phyloP scores from a whole-genome alignment of 2,329 filamentous ascomycete species.

The Fusarium sp. region DNA sequence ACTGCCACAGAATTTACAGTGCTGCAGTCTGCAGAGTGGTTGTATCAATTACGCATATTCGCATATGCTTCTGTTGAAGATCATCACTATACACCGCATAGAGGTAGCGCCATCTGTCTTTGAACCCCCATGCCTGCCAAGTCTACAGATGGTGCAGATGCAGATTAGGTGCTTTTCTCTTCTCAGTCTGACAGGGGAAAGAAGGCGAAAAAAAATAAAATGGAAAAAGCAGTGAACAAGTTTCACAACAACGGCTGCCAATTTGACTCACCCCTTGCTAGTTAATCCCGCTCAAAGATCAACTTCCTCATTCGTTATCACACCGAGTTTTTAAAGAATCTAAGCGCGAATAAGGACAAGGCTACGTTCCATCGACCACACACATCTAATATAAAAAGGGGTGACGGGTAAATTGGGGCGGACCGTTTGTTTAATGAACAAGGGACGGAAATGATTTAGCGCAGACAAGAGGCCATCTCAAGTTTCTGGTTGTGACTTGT shows the following conservation, averaged over 20 bases:
- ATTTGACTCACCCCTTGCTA: slow-evolving; percentile 8
- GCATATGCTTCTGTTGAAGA: slow-evolving; percentile 4
- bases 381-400: slow-evolving; percentile 16
- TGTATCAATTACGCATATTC: slow-evolving; percentile 3
- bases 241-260: slow-evolving; percentile 33
- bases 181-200: slow-evolving; percentile 4
- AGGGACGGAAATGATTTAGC: slow-evolving; percentile 16
- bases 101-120: slow-evolving; percentile 12
- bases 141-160: slow-evolving; percentile 13
- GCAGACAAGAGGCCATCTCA: background rate
- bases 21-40: background rate
- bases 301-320: slow-evolving; percentile 4
- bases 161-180: slow-evolving; percentile 17
- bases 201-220: background rate
- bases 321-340: slow-evolving; percentile 20
- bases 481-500: background rate
- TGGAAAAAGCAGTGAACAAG: slow-evolving; percentile 1
- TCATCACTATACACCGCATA: background rate
- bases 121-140: slow-evolving; percentile 16
- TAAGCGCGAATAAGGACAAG: slow-evolving; percentile 9
- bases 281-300: background rate
- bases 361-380: background rate
- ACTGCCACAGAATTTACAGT: slow-evolving; percentile 6
- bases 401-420: slow-evolving; percentile 25
- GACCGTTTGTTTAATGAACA: slow-evolving; percentile 34